Evolutionary conservation across 768 basidiomycete species (phyloP).

Genomic region (Strobilomyces echinocephalus): DNA sequence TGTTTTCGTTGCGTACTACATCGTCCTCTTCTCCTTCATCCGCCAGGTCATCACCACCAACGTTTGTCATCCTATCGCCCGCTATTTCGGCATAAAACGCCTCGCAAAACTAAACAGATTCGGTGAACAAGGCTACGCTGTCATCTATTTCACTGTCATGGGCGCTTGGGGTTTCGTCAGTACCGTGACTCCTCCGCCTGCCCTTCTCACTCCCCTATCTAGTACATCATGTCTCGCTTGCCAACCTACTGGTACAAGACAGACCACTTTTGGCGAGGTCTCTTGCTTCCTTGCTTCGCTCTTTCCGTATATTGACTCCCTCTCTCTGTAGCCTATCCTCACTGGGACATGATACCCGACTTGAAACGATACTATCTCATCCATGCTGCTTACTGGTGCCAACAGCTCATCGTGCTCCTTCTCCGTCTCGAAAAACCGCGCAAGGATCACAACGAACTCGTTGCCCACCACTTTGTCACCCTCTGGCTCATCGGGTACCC

Average conservation of each 20-base stretch:
- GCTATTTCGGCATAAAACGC: constrained; percentile 63
- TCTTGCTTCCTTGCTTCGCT: constrained; percentile 7
- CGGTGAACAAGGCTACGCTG: constrained; percentile 86
- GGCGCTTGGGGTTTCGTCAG: constrained; percentile 77
- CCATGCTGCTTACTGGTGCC: constrained; percentile 91
- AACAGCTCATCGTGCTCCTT: constrained; percentile 83
- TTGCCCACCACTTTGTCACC: constrained; percentile 89
- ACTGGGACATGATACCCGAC: constrained; percentile 79
- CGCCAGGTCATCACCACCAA: constrained; percentile 70
- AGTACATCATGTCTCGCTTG: constrained; percentile 79
- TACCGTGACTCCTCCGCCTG: background rate
- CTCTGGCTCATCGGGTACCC: constrained; percentile 86
- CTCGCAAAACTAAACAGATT: constrained; percentile 73
- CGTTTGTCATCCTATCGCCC: constrained; percentile 63
- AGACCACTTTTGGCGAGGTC: constrained; percentile 80
- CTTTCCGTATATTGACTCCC: background rate
- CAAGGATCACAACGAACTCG: constrained; percentile 83
- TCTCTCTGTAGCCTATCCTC: constrained; percentile 64
- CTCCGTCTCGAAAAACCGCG: constrained; percentile 91
- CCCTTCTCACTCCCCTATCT: background rate
- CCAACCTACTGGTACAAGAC: constrained; percentile 87
- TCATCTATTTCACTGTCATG: constrained; percentile 71
- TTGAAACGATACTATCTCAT: constrained; percentile 92
- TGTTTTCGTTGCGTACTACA: constrained; percentile 73
- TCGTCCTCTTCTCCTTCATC: constrained; percentile 86